Conservation (phyloP, 73 alveolate species). For the Chromera velia region DNA sequence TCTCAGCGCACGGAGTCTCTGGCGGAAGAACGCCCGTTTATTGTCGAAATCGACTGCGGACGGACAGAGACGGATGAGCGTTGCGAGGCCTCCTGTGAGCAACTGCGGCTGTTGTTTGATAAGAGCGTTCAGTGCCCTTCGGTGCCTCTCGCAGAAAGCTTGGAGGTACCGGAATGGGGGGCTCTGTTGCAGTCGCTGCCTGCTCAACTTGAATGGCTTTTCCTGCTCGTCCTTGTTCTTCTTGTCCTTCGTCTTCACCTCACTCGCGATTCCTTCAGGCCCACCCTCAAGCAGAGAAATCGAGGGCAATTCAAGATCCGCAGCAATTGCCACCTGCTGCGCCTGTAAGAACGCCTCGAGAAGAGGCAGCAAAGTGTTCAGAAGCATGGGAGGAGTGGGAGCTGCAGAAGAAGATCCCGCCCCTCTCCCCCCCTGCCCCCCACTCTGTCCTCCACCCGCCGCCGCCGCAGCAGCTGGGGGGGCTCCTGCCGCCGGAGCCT, state of each 20-base stretch:
- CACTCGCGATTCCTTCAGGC: no score
- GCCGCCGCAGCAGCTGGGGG: neutral
- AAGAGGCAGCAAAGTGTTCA: neutral
- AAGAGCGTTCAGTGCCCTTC: conserved; percentile 10
- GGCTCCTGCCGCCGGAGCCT: neutral
- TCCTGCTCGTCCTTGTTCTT: no score
- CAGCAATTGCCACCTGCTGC: neutral
- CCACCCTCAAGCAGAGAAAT: no score
- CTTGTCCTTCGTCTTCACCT: no score
- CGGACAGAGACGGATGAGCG: conserved; percentile 11
- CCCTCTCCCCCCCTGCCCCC: neutral
- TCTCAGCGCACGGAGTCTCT: neutral
- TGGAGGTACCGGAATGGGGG: no score
- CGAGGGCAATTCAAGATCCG: no score
- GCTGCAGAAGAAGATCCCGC: neutral
- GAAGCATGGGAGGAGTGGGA: neutral
- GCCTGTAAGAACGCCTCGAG: neutral
- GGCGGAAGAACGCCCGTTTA: conserved; percentile 59
- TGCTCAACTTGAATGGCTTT: no score
- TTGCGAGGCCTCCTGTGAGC: conserved; percentile 12
- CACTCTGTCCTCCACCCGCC: neutral
- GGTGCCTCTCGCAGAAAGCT: neutral
- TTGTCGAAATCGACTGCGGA: conserved; percentile 63
- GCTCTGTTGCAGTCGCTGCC: no score
- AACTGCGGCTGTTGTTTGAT: conserved; percentile 20